Base-by-base conservation (phyloP, 2,329 filamentous ascomycete genomes). In the Aspergillus pseudoglaucus region DNA sequence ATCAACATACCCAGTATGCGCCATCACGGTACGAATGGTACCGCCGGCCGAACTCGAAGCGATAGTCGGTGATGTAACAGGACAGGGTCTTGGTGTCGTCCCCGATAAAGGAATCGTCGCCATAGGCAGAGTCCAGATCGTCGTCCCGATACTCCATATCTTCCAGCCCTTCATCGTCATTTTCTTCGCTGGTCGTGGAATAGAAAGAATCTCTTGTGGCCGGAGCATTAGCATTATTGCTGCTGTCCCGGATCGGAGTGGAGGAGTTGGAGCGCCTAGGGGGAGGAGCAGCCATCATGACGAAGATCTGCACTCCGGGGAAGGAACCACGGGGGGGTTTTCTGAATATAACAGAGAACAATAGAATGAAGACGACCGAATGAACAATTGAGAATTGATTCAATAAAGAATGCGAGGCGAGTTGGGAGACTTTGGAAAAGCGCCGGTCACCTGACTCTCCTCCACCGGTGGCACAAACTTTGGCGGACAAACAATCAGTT, bases 11-110 rank as follows among this genome's bases (percentile, higher is more conserved):
- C 58, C 57, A 59, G 48, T 59, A 60, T 30, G 57, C 53, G 10
- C 63, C 61, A 17, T 60, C 58, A 20, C 63, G 56, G 44, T 60
- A 66, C n/a, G 63, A 55, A 43, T 67, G 63, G 40, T 65, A 67
- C 10, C 60, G 57, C 10, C 65, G 58, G 10, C 63, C 63, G 47
- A 63, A 57, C 27, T 63, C 59, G 40, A 58, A 54, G 30, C 59
- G 55, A 43, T 66, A 64, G 39, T 61, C 53, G 41, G 57, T 60
- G 45, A 67, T 59, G 37, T 55, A 60, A 7, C 55, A 53, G 4
- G 54, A 53, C 10, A 66, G 37, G 1, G 60, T 64, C 17, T 57
- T 55, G 4, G 62, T 65, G 15, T 59, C 55, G 42, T 56, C 55
- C 9, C 52, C 49, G 15, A 59, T 49, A 25, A 55, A 32, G 18